phyloP scores from a whole-genome alignment of 1,139 yeast genomes.

The Yamadazyma conglobata region DNA sequence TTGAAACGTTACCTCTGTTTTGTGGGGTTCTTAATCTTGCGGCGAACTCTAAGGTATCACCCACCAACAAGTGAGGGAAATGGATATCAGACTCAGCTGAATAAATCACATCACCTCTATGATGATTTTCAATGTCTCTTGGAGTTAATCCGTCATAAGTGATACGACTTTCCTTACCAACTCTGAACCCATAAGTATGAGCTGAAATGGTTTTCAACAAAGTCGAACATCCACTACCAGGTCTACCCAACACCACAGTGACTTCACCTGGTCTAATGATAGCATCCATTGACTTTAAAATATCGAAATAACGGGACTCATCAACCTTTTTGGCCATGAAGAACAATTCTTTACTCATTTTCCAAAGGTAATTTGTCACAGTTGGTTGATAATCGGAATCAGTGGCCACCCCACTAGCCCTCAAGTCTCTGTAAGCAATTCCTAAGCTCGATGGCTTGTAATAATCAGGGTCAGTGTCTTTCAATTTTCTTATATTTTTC shows the following conservation, averaged over 20 bases:
- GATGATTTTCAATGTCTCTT: slow-evolving; percentile 42
- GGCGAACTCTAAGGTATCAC: slow-evolving; percentile 48
- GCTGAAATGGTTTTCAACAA: slow-evolving; percentile 32
- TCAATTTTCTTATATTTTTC: slow-evolving; percentile 20
- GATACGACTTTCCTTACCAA: slow-evolving; percentile 26
- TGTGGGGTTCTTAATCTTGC: slow-evolving; percentile 41
- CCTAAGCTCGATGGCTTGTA: slow-evolving; percentile 66
- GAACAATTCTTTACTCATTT: slow-evolving; percentile 17
- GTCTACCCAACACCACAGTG: slow-evolving; percentile 36
- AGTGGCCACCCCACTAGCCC: slow-evolving; percentile 73
- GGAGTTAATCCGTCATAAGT: slow-evolving; percentile 52
- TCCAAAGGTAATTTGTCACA: slow-evolving; percentile 48
- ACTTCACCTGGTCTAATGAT: slow-evolving; percentile 32
- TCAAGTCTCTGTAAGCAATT: slow-evolving; percentile 60
- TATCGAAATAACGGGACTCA: slow-evolving; percentile 23
- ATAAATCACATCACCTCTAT: slow-evolving; percentile 48
- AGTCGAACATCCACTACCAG: slow-evolving; percentile 37
- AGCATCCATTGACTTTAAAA: slow-evolving; percentile 34
- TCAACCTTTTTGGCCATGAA: slow-evolving; percentile 12
- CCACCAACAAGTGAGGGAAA: slow-evolving; percentile 51
- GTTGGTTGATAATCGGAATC: slow-evolving; percentile 81
- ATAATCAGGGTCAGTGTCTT: slow-evolving; percentile 52
- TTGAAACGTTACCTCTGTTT: slow-evolving; percentile 34
- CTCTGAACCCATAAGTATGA: slow-evolving; percentile 33
- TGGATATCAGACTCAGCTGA: slow-evolving; percentile 53